Percentiles rank a stretch among this genome's conserved stretches.
Evolutionary conservation across 176 grass and related monocot genomes (phyloP).

Genomic region (Hsuehochloa calcarea): DNA sequence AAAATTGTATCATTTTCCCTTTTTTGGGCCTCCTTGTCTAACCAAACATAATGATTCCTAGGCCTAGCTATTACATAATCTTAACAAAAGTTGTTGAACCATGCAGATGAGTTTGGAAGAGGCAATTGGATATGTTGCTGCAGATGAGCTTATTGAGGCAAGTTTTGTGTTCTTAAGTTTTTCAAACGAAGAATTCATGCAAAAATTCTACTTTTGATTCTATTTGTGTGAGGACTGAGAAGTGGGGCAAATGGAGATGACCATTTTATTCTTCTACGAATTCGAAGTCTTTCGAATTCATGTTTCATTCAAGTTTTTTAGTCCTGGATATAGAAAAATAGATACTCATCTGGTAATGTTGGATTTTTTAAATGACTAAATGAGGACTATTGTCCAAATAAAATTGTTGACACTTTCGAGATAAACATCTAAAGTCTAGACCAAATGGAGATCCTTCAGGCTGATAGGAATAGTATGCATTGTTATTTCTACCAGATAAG

Average conservation of each 20-base stretch:
- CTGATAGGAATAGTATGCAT: neutral
- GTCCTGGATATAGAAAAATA: neutral
- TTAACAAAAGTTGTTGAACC: conserved; percentile 33
- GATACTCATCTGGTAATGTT: neutral
- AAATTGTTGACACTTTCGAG: neutral
- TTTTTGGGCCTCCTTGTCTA: neutral
- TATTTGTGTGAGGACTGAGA: conserved; percentile 1
- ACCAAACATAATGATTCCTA: neutral
- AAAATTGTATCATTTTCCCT: neutral
- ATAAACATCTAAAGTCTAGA: neutral
- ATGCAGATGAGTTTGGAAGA: conserved; percentile 96
- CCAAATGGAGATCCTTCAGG: neutral
- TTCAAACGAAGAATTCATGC: neutral
- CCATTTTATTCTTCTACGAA: conserved; percentile 20
- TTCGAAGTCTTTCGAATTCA: neutral
- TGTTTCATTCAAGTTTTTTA: neutral
- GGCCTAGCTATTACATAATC: conserved; percentile 12
- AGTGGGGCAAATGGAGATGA: conserved; percentile 13
- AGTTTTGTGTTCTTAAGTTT: conserved; percentile 35
- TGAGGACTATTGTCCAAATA: no score
- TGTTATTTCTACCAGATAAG: conserved; percentile 14
- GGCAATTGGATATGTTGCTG: conserved; percentile 99
- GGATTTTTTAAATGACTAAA: neutral
- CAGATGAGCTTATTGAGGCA: conserved; percentile 98
- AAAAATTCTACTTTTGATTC: neutral